Evolutionary conservation across 2,329 filamentous ascomycete genomes (phyloP), one percentile per base, ranked within the genome.

Genomic region (Aschersonia sp.): DNA sequence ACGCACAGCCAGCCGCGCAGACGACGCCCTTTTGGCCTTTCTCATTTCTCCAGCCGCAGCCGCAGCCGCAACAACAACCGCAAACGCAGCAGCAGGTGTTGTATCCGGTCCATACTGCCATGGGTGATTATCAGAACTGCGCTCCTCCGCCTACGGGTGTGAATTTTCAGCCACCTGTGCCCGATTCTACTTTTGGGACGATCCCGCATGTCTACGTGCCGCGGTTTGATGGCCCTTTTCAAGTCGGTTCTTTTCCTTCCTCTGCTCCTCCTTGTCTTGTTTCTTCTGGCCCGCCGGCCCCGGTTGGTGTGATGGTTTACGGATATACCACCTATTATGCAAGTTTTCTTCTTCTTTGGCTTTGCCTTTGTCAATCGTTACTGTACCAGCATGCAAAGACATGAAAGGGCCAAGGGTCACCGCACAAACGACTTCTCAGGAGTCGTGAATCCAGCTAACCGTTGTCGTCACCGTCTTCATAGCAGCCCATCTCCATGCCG

Each of bases 81-180:
- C 45, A 47, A 22, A 32, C 30, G 10, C 42, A n/a, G 9, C 37
- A 40, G 9, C 30, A 8, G 31, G 11, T 41, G 29, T 32, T 43
- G 8, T 45, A 46, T 7, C 12, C 37, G 42, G 31, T 14, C 41
- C 10, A 35, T 9, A 39, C 10, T 35, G 44, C 37, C 51, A 66
- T 65, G 65, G 63, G 61, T 47, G 63, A 65, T 49, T 72, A 73
- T 53, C 62, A 63, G 51, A 68, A 68, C 53, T 52, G 62, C n/a
- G 57, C 54, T n/a, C 70, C 66, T 52, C 64, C 66, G 41, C 59
- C 63, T 32, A 56, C 56, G 44, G 71, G 71, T 47, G 58, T 73
- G 45, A 70, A 75, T 58, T 79, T 74, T 55, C 73, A 79, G 55
- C 77, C 77, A 1, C 76, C 73, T 31, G 73, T 77, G 12, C 74